These are phyloP conservation scores for Hypoxylon sp. DNA, from an alignment of 2,329 filamentous ascomycete genomes.

Conservation along the genomic window DNA sequence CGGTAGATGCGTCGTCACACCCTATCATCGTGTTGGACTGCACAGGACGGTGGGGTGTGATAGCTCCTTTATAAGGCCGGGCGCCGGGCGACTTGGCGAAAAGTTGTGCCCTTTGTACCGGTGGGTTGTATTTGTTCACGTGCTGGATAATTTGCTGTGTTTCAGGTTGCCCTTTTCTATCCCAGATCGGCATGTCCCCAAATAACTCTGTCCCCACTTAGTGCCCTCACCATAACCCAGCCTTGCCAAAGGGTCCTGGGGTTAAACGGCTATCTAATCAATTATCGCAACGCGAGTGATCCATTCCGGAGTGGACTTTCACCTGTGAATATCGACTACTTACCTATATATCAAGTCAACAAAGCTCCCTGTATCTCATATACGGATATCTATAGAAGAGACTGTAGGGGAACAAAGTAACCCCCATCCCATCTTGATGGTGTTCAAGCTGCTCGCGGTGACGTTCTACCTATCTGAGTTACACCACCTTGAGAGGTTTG, in stretches of 20 bases:
- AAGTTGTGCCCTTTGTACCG: slow-evolving; percentile 16
- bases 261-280: slow-evolving; percentile 34
- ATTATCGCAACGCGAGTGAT: slow-evolving; percentile 14
- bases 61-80: slow-evolving; percentile 31
- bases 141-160: slow-evolving; percentile 38
- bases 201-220: slow-evolving; percentile 34
- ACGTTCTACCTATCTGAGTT: not conserved
- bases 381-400: not conserved
- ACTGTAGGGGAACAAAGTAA: not conserved
- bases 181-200: slow-evolving; percentile 30
- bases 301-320: not conserved
- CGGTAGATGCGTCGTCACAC: slow-evolving; percentile 22
- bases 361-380: not conserved
- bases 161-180: slow-evolving; percentile 39
- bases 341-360: not conserved
- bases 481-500: slow-evolving; percentile 8
- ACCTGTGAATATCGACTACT: not conserved
- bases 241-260: slow-evolving; percentile 31
- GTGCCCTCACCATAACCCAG: slow-evolving; percentile 27
- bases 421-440: not conserved
- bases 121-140: slow-evolving; percentile 33
- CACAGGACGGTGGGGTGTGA: slow-evolving; percentile 19
- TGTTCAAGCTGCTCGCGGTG: not conserved
- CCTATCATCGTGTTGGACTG: slow-evolving; percentile 19
- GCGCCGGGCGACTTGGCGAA: not conserved